Evolutionary conservation across 75 land plant genomes (phyloP), one percentile per base, ranked within the genome.

Genomic region (Selaginella tamariscina): DNA sequence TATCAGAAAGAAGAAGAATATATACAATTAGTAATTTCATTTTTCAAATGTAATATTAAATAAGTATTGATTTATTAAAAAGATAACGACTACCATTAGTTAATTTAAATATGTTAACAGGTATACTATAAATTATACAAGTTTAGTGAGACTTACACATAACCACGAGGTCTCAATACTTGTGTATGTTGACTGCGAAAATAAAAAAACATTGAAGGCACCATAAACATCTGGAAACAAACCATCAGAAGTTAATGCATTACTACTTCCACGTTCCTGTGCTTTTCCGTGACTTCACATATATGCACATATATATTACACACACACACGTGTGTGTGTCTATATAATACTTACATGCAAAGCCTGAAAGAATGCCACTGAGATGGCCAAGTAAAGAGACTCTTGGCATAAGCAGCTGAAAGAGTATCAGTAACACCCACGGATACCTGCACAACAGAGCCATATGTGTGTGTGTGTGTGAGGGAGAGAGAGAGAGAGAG

Each of bases 301-400:
- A 22, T 27, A 22, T 1, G 65, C 18, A 2, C 32, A 29, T 30
- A 30, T 27, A 70, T 23, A 11, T 30, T 24, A 13, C 24, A 26
- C 31, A 2, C 66, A 1, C 18, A 33, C 31, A 1, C 56, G 54
- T 8, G 69, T 56, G 32, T 24, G 29, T 31, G 30, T 20, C 1
- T 27, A 55, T 26, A 18, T 27, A 62, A 26, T 54, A 79, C 87
- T 23, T 32, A 92, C 97, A 93, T 76, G 95, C 90, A 82, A 88
- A 93, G 55, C 98, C 98, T 66, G 98, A 84, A 56, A 93, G 68
- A 71, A 93, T 89, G 78, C 98, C 98, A 82, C 96, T 88, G 49
- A 93, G 82, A 74, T 93, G 98, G 21, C 95, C 98, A 33, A 93
- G 79, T 39, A 93, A 72, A 21, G 98, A 93, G 24, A 89, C 90